phyloP scores from a whole-genome alignment of 2,329 filamentous ascomycete species.

The Apiospora kogelbergensis region DNA sequence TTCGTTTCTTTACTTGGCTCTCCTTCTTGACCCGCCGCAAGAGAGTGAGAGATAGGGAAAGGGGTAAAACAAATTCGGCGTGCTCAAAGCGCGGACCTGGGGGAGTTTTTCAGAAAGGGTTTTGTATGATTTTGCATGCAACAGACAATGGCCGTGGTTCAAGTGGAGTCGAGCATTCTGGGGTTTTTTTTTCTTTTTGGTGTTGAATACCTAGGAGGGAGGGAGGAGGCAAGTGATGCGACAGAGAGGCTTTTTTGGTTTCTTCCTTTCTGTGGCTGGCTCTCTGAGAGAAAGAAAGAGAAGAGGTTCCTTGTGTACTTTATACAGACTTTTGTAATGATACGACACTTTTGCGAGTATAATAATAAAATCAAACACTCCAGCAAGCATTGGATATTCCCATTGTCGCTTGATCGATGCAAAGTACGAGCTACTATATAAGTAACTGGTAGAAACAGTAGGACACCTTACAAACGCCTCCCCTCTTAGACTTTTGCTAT shows the following conservation, averaged over 20 bases:
- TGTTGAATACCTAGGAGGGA: not conserved
- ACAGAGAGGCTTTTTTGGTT: not conserved
- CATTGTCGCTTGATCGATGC: not conserved
- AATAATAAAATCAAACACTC: not conserved
- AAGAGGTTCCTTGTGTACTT: not conserved
- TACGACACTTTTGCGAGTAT: slow-evolving; percentile 4
- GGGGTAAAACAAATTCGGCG: not conserved
- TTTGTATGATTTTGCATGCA: not conserved
- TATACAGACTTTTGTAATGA: slow-evolving; percentile 4
- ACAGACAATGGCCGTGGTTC: not conserved
- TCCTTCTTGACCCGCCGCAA: not conserved
- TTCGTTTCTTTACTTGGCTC: not conserved
- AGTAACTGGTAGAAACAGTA: not conserved
- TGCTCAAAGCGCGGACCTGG: not conserved
- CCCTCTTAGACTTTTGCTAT: not conserved
- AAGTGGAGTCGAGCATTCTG: not conserved
- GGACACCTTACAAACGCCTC: not conserved
- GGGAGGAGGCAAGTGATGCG: not conserved
- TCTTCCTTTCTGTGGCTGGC: not conserved
- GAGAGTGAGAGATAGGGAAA: not conserved
- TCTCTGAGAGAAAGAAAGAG: not conserved
- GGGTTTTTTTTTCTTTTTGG: not conserved
- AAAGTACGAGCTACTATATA: not conserved
- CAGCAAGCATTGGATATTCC: not conserved
- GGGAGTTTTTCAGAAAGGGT: not conserved